Base-by-base conservation (phyloP, 768 basidiomycete species). In the Cystobasidium tubakii region DNA sequence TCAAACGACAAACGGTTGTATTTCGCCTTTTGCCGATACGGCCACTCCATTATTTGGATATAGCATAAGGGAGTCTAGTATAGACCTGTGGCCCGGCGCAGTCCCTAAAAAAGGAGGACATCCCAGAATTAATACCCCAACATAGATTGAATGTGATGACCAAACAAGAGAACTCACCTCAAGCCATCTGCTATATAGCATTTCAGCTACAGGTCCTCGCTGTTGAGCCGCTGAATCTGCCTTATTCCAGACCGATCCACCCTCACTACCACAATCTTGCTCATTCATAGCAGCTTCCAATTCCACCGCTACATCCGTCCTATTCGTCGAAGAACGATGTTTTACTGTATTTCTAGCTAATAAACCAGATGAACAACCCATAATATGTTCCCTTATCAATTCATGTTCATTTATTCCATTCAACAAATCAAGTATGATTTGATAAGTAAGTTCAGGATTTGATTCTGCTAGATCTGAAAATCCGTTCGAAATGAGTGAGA, bases 101-200 rank as follows among this genome's bases (percentile, higher is more conserved):
- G 44, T 2, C 69, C 66, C 50, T 67, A 23, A n/a, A 42, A 65
- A 44, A 39, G 36, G 39, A 21, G 15, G 36, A 9, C 29, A 39
- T 25, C 23, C 21, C 63, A 27, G 63, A 39, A 39, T 25, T n/a
- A n/a, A n/a, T n/a, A n/a, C n/a, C n/a, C n/a, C n/a, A n/a, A n/a
- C n/a, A n/a, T n/a, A n/a, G 39, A 34, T 12, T 13, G 6, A 36
- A 4, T 31, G 62, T n/a, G 7, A 12, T 27, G 3, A 36, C 4
- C 36, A 27, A 31, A 12, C 12, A 23, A 15, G 6, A 21, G 4
- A 4, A 65, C 63, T 65, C 43, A 65, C 66, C n/a, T 96, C 91
- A 29, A 97, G 83, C 94, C 95, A 98, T 62, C 95, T 87, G 86
- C 94, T 88, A 81, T 97, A 98, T n/a, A 98, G 83, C 76, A 98